Conservation (phyloP, 208 protist species). For the Blastocrithidia nonstop region DNA sequence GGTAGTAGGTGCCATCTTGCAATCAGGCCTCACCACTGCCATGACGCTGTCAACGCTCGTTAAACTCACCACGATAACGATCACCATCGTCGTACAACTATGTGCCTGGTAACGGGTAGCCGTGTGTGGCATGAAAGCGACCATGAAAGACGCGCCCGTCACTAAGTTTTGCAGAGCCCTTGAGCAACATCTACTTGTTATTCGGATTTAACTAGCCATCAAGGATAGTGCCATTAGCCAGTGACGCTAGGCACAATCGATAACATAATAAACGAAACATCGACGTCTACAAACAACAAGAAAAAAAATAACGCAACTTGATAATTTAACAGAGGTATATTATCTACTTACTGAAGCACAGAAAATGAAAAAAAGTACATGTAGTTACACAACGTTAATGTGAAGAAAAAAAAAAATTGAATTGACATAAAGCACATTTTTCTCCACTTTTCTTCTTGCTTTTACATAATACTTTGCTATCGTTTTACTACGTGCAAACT, state of each 20-base stretch:
- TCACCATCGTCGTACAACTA: slow-evolving; percentile 83
- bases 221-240: slow-evolving; percentile 55
- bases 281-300: too few species aligned
- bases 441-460: too few species aligned
- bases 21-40: slow-evolving; percentile 75
- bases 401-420: too few species aligned
- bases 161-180: slow-evolving; percentile 40
- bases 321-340: too few species aligned
- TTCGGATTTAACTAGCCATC: slow-evolving; percentile 48
- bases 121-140: slow-evolving; percentile 28
- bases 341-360: too few species aligned
- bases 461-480: too few species aligned
- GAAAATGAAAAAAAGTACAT: too few species aligned
- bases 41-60: slow-evolving; percentile 72
- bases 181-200: slow-evolving; percentile 23
- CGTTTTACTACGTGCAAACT: too few species aligned
- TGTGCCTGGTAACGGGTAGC: slow-evolving; percentile 54
- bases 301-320: too few species aligned
- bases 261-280: slow-evolving; percentile 10
- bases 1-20: slow-evolving; percentile 74
- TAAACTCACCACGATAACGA: slow-evolving; percentile 76
- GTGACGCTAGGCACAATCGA: slow-evolving; percentile 18
- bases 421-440: too few species aligned
- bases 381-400: too few species aligned
- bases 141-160: slow-evolving; percentile 74